Base-by-base conservation (phyloP, 164 flowering plant genomes). In the Paratinospora sagittata region DNA sequence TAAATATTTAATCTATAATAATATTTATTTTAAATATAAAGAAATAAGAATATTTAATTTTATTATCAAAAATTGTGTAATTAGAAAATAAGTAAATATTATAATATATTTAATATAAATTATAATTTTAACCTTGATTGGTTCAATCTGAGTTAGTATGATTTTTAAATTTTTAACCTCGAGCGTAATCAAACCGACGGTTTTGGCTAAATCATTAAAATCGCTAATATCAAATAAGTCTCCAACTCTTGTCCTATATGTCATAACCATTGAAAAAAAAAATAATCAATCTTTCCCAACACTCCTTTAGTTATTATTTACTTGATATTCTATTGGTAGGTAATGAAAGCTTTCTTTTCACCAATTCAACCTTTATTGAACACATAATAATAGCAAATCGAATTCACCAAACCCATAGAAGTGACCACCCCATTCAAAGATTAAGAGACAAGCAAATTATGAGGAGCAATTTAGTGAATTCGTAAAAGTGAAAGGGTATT, bases 401-500 rank as follows among this genome's bases (percentile, higher is more conserved):
- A n/a, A n/a, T n/a, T 36, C 39, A 36, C 39, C 39, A 36, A 36
- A n/a, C n/a, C 39, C 39, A 11, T 5, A 49, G 3, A 9, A 14
- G 30, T 26, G n/a, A n/a, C n/a, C n/a, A n/a, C n/a, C n/a, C 30
- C 26, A 61, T 12, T 16, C n/a, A n/a, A n/a, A n/a, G n/a, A 33
- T 62, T 26, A 62, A n/a, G n/a, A 10, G 14, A 65, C 49, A 23
- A 36, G 27, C 14, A 65, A 21, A 37, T 2, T n/a, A n/a, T n/a
- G n/a, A 17, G 47, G 69, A 33, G 57, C 16, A 0, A 10, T 65
- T 37, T 37, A 27, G 43, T 9, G 37, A 1, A 36, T 36, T 39
- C 23, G n/a, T 19, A 8, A n/a, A 39, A 65, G n/a, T 37, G 0
- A 2, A 55, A 66, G 69, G 70, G 70, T 47, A 68, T 7, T 68